Evolutionary conservation across 768 basidiomycete species (phyloP), one percentile per base, ranked within the genome.

Genomic region (Termitomyces sp.): DNA sequence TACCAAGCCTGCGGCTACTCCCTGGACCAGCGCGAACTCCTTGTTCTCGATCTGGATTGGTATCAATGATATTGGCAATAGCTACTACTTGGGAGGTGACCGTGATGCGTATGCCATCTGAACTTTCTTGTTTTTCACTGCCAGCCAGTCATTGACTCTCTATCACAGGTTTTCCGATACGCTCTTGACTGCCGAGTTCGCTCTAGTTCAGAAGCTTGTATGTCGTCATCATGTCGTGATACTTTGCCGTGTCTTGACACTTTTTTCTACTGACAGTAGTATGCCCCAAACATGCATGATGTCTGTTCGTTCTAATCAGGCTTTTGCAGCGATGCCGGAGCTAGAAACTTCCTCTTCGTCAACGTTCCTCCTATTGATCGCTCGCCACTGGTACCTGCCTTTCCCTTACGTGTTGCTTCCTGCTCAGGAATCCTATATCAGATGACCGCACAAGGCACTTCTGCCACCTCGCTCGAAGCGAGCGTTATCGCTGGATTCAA

Each of bases 11-110:
- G 67, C 74, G 8, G 71, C 69, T 2, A 78, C 82, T 1, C 78
- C 80, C 0, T 89, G 87, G 88, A 77, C 78, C 24, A 78, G 79
- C 56, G 62, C 65, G 4, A 82, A 88, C 64, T 66, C 85, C 53
- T 63, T 89, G 47, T 88, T 89, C 69, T 82, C 82, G 0, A 69
- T 88, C n/a, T 89, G 79, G 78, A 87, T 89, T 56, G 87, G 88
- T 1, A 84, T 89, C 62, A 89, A 89, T 63, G 87, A 88, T 63
- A 78, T 88, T 33, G 84, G 81, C 30, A 82, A 82, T 62, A 83
- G 79, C 51, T 85, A 75, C 56, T 79, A 75, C 50, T 20, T 69
- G 52, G 60, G 71, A 30, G 84, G 83, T 0, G 75, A 81, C 62
- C 76, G 82, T 24, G 68, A 62, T 50, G 79, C 80, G 82, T 84